Evolutionary conservation across 2,329 filamentous ascomycete genomes (phyloP).

Genomic region (Diaporthe helianthi): DNA sequence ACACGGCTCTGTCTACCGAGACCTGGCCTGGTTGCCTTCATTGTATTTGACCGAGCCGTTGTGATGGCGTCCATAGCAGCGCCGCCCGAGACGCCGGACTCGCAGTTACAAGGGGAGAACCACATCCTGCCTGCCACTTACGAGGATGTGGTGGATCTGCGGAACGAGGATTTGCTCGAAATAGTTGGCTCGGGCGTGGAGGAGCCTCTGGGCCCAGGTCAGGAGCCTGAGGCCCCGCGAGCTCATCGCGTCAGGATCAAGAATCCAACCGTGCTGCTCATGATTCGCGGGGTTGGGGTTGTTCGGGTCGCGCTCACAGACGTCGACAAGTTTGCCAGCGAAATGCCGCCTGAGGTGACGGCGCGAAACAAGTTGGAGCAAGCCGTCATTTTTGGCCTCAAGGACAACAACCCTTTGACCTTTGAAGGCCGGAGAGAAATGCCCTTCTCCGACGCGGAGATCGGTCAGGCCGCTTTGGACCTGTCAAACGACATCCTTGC

Average conservation of each 20-base stretch:
- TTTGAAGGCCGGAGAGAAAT: conserved; percentile 74
- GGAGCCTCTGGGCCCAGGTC: conserved; percentile 53
- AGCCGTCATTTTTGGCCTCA: conserved; percentile 88
- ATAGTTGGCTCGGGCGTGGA: conserved; percentile 70
- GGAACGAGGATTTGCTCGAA: conserved; percentile 67
- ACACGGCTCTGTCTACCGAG: conserved; percentile 80
- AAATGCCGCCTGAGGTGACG: conserved; percentile 68
- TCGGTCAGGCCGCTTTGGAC: conserved; percentile 77
- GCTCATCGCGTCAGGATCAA: conserved; percentile 63
- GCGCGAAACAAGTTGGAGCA: conserved; percentile 92
- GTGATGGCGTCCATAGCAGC: conserved; percentile 77
- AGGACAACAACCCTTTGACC: conserved; percentile 85
- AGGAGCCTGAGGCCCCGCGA: conserved; percentile 54
- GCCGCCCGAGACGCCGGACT: conserved; percentile 74
- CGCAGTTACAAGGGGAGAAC: conserved; percentile 74
- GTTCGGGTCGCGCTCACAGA: conserved; percentile 66
- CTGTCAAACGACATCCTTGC: conserved; percentile 84
- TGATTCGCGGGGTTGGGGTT: conserved; percentile 68
- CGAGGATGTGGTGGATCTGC: conserved; percentile 87
- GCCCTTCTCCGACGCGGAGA: conserved; percentile 72
- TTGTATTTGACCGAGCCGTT: conserved; percentile 80
- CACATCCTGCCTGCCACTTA: conserved; percentile 71
- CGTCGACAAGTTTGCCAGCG: conserved; percentile 65
- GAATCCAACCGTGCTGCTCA: conserved; percentile 66
- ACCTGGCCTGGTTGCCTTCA: conserved; percentile 80